These are phyloP conservation scores for Prunus davidiana DNA, from an alignment of 306 rosid genomes.

Conservation along the genomic window DNA sequence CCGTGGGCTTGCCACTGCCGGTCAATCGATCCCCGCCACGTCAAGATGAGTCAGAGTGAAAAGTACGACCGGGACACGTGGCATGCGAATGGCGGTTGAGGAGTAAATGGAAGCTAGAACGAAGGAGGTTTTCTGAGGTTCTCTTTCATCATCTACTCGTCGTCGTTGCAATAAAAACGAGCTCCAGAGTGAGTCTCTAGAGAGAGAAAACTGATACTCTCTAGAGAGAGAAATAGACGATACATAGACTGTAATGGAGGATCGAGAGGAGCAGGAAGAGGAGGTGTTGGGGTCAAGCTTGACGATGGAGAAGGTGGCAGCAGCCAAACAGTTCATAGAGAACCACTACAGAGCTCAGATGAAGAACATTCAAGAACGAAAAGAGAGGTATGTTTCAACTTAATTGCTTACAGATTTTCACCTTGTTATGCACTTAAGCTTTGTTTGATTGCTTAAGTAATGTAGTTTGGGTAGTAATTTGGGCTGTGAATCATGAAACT, in stretches of 20 bases:
- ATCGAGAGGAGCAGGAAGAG: constrained; percentile 63
- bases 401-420: background rate
- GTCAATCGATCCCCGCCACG: constrained; percentile 24
- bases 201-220: constrained; percentile 42
- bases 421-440: background rate
- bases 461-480: constrained; percentile 9
- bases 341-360: constrained; percentile 95
- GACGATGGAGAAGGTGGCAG: constrained; percentile 99
- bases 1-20: too few relatives aligned
- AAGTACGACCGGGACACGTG: constrained; percentile 16
- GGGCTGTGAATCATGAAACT: constrained; percentile 15
- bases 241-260: constrained; percentile 57
- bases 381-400: constrained; percentile 64
- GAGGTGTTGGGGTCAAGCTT: constrained; percentile 82
- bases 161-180: constrained; percentile 49
- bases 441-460: constrained; percentile 17
- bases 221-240: constrained; percentile 39
- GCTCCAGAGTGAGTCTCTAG: constrained; percentile 35
- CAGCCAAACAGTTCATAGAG: constrained; percentile 96
- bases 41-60: fast-evolving
- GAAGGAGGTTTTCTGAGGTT: constrained; percentile 19
- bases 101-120: background rate
- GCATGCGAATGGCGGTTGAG: background rate
- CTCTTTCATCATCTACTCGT: constrained; percentile 31
- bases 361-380: constrained; percentile 93